A percentile compares a stretch with the other conserved stretches of the same genome.
Conservation (phyloP, 345 rosid genomes). For the Rhizophora apiculata region DNA sequence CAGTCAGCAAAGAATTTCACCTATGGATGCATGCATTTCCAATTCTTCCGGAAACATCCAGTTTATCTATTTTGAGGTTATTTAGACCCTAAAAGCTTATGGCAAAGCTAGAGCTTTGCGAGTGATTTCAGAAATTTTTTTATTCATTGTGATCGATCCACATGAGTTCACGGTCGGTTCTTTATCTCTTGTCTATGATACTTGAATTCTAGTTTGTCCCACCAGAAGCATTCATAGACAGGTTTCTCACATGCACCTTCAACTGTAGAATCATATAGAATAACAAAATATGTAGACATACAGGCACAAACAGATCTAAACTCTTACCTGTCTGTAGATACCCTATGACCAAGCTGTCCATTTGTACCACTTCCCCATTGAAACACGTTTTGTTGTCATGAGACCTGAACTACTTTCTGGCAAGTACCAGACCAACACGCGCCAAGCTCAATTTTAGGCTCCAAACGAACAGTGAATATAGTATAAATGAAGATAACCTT, state of each 20-base stretch:
- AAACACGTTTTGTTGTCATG: constrained; percentile 71
- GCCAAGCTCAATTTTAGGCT: constrained; percentile 14
- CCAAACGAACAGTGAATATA: constrained; percentile 3
- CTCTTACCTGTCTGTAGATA: constrained; percentile 64
- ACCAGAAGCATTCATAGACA: background rate
- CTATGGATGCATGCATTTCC: too few relatives aligned
- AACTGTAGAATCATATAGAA: background rate
- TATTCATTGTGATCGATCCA: background rate
- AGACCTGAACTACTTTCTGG: constrained; percentile 76
- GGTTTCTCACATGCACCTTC: background rate
- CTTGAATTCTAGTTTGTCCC: background rate
- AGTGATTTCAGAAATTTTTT: too few relatives aligned
- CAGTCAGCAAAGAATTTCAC: too few relatives aligned
- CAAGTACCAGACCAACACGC: constrained; percentile 16
- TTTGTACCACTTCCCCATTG: constrained; percentile 99
- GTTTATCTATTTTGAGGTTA: too few relatives aligned
- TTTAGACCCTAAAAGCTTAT: too few relatives aligned
- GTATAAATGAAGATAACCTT: constrained; percentile 1
- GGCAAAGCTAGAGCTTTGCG: too few relatives aligned
- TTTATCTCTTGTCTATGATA: background rate
- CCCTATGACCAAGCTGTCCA: constrained; percentile 95
- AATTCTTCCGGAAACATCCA: too few relatives aligned
- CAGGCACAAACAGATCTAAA: background rate
- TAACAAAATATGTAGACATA: constrained; percentile 2
- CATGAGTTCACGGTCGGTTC: background rate